Base-by-base conservation (phyloP, 345 rosid genomes). In the Angophora floribunda region DNA sequence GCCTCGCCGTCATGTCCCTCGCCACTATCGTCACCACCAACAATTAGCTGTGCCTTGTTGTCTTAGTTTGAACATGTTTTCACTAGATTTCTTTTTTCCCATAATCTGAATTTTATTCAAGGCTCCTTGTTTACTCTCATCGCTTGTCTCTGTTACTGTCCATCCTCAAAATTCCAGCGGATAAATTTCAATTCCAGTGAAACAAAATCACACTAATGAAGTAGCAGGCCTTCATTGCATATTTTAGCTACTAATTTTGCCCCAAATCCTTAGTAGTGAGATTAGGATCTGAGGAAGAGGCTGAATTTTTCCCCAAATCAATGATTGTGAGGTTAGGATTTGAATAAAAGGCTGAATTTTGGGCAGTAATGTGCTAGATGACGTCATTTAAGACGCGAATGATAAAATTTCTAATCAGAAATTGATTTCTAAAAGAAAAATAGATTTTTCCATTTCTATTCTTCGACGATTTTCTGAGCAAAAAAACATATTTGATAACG, bases 271-370 rank as follows among this genome's bases (percentile, higher is more conserved):
- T 13, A 41, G 75, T 63, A 7, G 36, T 7, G 75, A 63, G 17
- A 17, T 52, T 52, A 52, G 16, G 53, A 52, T 52, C 4, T 52
- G 53, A 52, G 19, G 51, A 52, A 52, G 53, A 52, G 53, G 17
- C 53, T 52, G 53, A 52, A 52, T 13, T 52, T 52, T 51, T 52
- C 53, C 16, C 53, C 53, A 52, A 14, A 52, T 52, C 53, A 52
- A 14, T 7, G 53, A 52, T 14, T 52, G 53, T 52, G 53, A 52
- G 53, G 75, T 63, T 7, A 30, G 75, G 75, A 1, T 63, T 63
- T 1, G 0, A n/a, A 63, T 2, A n/a, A 63, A n/a, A 63, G 75
- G 0, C 32, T 63, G 36, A 63, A 63, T 6, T 63, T 14, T 0
- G 75, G 36, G 36, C 36, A 63, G 14, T n/a, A 36, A n/a, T 14